Conservation (phyloP, 345 rosid species). For the Populus pruinosa region DNA sequence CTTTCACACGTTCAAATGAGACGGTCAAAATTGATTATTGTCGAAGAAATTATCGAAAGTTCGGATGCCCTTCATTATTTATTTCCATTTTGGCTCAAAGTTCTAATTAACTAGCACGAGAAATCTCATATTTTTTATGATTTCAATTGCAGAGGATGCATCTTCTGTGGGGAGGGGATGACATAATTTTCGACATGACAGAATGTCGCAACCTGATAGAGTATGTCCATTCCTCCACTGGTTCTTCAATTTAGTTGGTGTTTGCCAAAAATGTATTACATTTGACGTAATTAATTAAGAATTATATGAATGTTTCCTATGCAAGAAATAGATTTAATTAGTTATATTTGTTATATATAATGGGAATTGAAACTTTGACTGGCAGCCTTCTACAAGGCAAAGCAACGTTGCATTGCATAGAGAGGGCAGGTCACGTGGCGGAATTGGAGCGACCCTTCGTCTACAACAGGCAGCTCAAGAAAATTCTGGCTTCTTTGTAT, state of each 20-base stretch:
- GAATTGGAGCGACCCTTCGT: slow-evolving; percentile 4
- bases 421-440: slow-evolving; percentile 15
- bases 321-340: too few species aligned
- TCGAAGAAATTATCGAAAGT: too few species aligned
- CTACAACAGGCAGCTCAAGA: slow-evolving; percentile 7
- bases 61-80: too few species aligned
- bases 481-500: not conserved
- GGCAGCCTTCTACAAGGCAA: not conserved
- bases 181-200: slow-evolving; percentile 13
- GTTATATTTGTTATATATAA: too few species aligned
- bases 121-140: too few species aligned
- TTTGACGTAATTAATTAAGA: too few species aligned
- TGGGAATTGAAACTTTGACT: not conserved
- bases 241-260: too few species aligned
- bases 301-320: too few species aligned
- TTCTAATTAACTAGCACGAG: not conserved
- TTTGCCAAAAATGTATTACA: too few species aligned
- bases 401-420: not conserved
- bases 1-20: too few species aligned
- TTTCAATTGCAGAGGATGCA: slow-evolving; percentile 16
- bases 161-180: slow-evolving; percentile 26
- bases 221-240: not conserved
- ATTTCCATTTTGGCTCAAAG: too few species aligned
- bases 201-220: not conserved
- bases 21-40: too few species aligned